Percentiles rank a stretch among this genome's conserved stretches.
Conservation (phyloP, 352 stramenopile genomes). For the Globisporangium perplexum region DNA sequence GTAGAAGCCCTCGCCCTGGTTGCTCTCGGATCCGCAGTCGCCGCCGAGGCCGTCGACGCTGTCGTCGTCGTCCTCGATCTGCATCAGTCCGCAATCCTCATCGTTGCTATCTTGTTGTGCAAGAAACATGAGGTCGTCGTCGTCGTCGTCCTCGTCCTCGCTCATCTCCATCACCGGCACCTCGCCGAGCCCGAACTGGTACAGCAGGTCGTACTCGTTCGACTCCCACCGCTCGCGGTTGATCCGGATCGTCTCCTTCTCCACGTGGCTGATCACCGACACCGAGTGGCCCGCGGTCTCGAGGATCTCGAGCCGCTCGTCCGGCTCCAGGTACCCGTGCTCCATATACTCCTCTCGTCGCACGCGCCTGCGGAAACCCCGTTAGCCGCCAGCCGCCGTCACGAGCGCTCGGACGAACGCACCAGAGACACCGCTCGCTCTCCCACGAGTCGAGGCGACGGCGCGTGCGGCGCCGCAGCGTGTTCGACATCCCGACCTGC, state of each 20-base stretch:
- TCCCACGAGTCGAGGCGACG: slow-evolving; percentile 64
- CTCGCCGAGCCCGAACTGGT: slow-evolving; percentile 73
- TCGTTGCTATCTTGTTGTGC: slow-evolving; percentile 27
- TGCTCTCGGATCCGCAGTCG: slow-evolving; percentile 4
- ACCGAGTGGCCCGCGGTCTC: slow-evolving; percentile 59
- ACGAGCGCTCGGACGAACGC: too few species aligned
- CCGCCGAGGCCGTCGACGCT: slow-evolving; percentile 15
- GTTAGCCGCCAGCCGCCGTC: too few species aligned
- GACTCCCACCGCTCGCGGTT: slow-evolving; percentile 82
- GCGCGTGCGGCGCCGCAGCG: slow-evolving; percentile 56
- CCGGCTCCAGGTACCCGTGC: slow-evolving; percentile 68
- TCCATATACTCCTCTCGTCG: slow-evolving; percentile 81
- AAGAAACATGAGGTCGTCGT: slow-evolving; percentile 25
- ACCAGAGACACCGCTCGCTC: slow-evolving; percentile 44
- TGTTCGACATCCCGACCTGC: slow-evolving; percentile 62
- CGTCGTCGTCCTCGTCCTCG: slow-evolving; percentile 54
- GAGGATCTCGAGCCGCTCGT: slow-evolving; percentile 73
- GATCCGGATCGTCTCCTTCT: slow-evolving; percentile 63
- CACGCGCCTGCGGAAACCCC: slow-evolving; percentile 25
- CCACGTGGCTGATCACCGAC: slow-evolving; percentile 57
- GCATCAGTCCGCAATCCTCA: slow-evolving; percentile 8
- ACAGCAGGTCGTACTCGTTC: slow-evolving; percentile 82
- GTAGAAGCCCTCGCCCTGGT: slow-evolving; percentile 43
- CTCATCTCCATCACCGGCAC: slow-evolving; percentile 50
- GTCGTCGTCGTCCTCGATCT: slow-evolving; percentile 2